phyloP scores from a whole-genome alignment of 2,329 filamentous ascomycete genomes.

The Thielaviopsis euricoi region DNA sequence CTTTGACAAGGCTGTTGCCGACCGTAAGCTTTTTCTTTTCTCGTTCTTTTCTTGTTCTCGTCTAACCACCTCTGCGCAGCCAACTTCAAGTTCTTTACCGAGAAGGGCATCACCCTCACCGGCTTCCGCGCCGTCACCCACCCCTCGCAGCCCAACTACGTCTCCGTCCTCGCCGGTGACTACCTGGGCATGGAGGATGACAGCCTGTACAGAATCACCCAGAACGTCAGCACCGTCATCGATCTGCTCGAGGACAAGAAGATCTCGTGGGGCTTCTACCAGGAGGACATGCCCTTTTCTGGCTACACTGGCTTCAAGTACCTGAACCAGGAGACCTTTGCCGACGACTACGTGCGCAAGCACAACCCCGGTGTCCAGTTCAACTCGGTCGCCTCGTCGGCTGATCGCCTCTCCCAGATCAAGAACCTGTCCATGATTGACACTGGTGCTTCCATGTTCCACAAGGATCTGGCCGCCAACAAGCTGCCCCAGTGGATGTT shows the following conservation, averaged over 20 bases:
- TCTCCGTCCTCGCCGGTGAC: constrained; percentile 50
- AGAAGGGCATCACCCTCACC: constrained; percentile 19
- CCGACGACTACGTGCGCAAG: constrained; percentile 69
- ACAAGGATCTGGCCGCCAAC: constrained; percentile 44
- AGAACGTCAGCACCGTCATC: constrained; percentile 49
- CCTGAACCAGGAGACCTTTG: constrained; percentile 46
- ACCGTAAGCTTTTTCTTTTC: constrained; percentile 31
- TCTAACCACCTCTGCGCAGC: constrained; percentile 10
- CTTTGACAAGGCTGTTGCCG: constrained; percentile 45
- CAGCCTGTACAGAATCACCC: constrained; percentile 38
- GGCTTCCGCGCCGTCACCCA: constrained; percentile 47
- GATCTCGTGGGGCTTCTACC: constrained; percentile 56
- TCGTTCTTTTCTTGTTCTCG: background rate
- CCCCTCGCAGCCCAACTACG: constrained; percentile 63
- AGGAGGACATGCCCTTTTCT: constrained; percentile 61
- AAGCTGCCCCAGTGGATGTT: constrained; percentile 57
- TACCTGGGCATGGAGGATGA: constrained; percentile 61
- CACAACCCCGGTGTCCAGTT: constrained; percentile 56
- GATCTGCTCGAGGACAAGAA: constrained; percentile 49
- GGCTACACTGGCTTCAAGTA: constrained; percentile 52
- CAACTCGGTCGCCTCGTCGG: constrained; percentile 43
- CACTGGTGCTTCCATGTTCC: constrained; percentile 37
- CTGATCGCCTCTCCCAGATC: constrained; percentile 46
- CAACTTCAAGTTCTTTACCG: constrained; percentile 17
- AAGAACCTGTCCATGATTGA: constrained; percentile 46